Evolutionary conservation across 257 asterid species (phyloP), one percentile per base, ranked within the genome.

Genomic region (Euphrasia confusa): DNA sequence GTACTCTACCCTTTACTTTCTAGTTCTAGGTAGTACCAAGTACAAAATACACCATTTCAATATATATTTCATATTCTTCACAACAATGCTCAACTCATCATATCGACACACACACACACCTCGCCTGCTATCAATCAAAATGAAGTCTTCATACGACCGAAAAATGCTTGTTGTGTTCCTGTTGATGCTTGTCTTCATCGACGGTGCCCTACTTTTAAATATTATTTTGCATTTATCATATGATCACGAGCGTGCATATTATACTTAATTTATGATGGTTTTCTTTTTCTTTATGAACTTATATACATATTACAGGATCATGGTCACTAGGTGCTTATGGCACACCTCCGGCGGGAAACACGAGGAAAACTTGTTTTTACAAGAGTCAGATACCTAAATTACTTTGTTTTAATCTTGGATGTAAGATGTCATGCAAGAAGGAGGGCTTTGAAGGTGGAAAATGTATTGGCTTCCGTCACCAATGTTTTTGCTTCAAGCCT

Each of bases 381-480:
- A 61, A 54, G 49, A 61, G 73, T 37, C 13, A n/a, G n/a, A n/a
- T n/a, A n/a, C n/a, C n/a, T n/a, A n/a, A n/a, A n/a, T n/a, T n/a
- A n/a, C n/a, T n/a, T n/a, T n/a, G n/a, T n/a, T n/a, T n/a, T n/a
- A n/a, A n/a, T n/a, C n/a, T n/a, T n/a, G n/a, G n/a, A n/a, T n/a
- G n/a, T n/a, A n/a, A n/a, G n/a, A n/a, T n/a, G n/a, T 18, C 7
- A 14, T 67, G 71, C 71, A 28, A 5, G 10, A 2, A n/a, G 9
- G 71, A 71, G 42, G 72, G 76, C 32, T 71, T 59, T 58, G 54
- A 30, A 9, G 64, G 54, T 21, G 76, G 76, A 15, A 59, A 66
- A 30, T 71, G 76, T 7, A 58, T 10, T 7, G 72, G 71, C 53
- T 18, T 71, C 27, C 76, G 72, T 11, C 76, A 60, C 37, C 62